These are phyloP conservation scores for Ogataea salicorniae DNA, from an alignment of 805 yeast species.

Conservation along the genomic window DNA sequence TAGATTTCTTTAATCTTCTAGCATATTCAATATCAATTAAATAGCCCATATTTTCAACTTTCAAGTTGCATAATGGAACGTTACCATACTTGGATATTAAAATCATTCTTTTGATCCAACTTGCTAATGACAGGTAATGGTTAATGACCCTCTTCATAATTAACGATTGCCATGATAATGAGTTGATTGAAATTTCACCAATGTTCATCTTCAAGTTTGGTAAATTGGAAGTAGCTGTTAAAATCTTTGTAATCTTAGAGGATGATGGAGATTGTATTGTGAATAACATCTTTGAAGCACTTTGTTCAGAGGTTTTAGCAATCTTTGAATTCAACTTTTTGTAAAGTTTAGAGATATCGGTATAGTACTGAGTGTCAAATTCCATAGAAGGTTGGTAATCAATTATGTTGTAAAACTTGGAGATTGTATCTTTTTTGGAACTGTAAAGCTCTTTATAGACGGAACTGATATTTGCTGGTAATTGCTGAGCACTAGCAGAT, in stretches of 20 bases:
- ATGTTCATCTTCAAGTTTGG: conserved; percentile 61
- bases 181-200: conserved; percentile 57
- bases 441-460: conserved; percentile 50
- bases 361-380: conserved; percentile 52
- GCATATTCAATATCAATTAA: conserved; percentile 86
- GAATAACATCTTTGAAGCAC: conserved; percentile 58
- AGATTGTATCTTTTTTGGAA: conserved; percentile 41
- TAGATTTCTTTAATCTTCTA: conserved; percentile 57
- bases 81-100: conserved; percentile 66
- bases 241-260: conserved; percentile 38
- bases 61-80: conserved; percentile 82
- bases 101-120: conserved; percentile 65
- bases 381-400: conserved; percentile 47
- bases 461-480: conserved; percentile 49
- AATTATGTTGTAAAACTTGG: conserved; percentile 41
- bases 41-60: conserved; percentile 69
- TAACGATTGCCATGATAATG: conserved; percentile 76
- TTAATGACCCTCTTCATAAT: conserved; percentile 61
- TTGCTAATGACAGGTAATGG: conserved; percentile 67
- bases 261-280: conserved; percentile 71
- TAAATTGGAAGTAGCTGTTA: conserved; percentile 46
- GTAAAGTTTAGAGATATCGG: conserved; percentile 50
- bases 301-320: conserved; percentile 55
- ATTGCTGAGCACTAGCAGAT: conserved; percentile 56
- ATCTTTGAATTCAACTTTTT: conserved; percentile 52